phyloP scores from a whole-genome alignment of 2,329 filamentous ascomycete genomes.

The Hypoxylon sp. region DNA sequence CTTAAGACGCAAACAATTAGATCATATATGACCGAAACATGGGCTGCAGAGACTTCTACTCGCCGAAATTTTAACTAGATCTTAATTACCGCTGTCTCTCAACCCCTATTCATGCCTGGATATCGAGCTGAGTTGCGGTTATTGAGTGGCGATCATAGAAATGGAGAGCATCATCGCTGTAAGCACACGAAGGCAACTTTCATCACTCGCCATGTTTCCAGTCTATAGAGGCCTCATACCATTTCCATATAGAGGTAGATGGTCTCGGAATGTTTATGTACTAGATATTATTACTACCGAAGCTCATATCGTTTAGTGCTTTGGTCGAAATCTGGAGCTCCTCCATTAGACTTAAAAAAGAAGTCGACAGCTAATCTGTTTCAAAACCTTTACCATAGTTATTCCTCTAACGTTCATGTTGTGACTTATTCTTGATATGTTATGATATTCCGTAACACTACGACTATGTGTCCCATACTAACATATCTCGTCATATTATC shows the following conservation, averaged over 20 bases:
- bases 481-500: not conserved
- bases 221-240: not conserved
- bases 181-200: not conserved
- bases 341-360: not conserved
- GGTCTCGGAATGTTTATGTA: not conserved
- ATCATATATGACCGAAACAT: conserved; percentile 25
- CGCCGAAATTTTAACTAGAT: not conserved
- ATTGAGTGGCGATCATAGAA: not conserved
- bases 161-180: not conserved
- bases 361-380: no score
- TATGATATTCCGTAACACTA: no score
- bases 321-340: no score
- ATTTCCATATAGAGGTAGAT: not conserved
- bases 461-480: no score
- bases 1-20: conserved; percentile 8
- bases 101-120: not conserved
- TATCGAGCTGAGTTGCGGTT: not conserved
- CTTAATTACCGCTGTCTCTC: conserved; percentile 6
- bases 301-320: no score
- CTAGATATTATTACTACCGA: no score
- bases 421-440: no score
- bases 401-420: no score
- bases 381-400: not conserved
- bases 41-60: not conserved
- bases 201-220: no score